Base-by-base conservation (phyloP, 371 early-diverging fungal genomes). In the Mucor piriformis region DNA sequence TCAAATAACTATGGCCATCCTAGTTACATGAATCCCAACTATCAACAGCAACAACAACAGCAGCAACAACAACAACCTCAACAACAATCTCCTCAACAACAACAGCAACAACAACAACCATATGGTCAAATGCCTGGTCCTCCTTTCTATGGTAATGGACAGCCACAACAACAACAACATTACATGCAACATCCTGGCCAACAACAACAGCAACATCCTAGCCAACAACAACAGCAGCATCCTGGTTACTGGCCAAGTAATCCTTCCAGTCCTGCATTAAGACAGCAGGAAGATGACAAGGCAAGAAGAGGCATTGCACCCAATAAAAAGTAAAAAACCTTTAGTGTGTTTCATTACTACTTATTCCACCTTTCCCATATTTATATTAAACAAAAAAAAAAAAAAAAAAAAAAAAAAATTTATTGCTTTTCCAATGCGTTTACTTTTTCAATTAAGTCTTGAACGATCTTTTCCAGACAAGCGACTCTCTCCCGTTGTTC, bases 401-500 rank as follows among this genome's bases (percentile, higher is more conserved):
- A 15, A 16, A 8, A 18, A 42, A 18, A 37, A 37, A 37, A 37
- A 38, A 53, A 38, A 27, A 54, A 33, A 47, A 27, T 27, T 13
- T 20, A 8, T 27, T 49, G 23, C 21, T 54, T 34, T 57, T 70
- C 67, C 40, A 80, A 57, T 33, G 63, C 54, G 29, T 78, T 64
- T 13, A 83, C 57, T 50, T 52, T 72, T 57, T 59, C 72, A 18
- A 62, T 56, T 38, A 87, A 73, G 15, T 73, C 64, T 8, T 67
- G 57, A 15, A 87, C 76, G 21, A 71, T 63, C 12, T 67, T 65
- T 57, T 87, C 82, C 34, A 87, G 64, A 34, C 74, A 67, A 38
- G 61, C 57, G 6, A 83, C 75, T 35, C 74, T 70, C 29, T 72
- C 81, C 32, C 83, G 74, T 59, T 87, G 85, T 40, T 82, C 77